Evolutionary conservation across 495 filamentous ascomycete species (phyloP), one percentile per base, ranked within the genome.

Genomic region (Penicillium paxilli): DNA sequence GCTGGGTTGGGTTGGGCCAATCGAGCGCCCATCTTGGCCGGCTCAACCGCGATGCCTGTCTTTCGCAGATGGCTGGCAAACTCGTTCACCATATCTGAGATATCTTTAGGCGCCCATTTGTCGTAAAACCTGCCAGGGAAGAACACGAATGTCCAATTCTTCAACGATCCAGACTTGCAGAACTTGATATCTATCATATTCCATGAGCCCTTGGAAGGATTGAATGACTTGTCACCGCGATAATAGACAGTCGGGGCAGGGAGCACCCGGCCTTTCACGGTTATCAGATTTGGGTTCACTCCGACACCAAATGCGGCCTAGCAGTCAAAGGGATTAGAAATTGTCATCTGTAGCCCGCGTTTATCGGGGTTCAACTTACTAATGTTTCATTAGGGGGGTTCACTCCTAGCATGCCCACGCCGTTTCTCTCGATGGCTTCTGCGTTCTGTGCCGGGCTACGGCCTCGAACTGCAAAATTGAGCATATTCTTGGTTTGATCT

Each of bases 361-460:
- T n/a, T n/a, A n/a, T n/a, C n/a, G n/a, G n/a, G n/a, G n/a, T n/a
- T n/a, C n/a, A n/a, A 23, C 63, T 71, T 63, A 70, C 73, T 44
- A 69, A 40, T 38, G 64, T 67, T 0, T 59, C 16, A 35, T 62
- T 65, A 17, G 58, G 44, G 11, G 68, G 62, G 8, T 68, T 57
- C 6, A 85, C 53, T 7, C 80, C 75, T 33, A 87, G 66, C 5
- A 83, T 63, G 1, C 59, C 48, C 2, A 73, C 75, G 17, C 84
- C 89, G 8, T 78, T 70, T 1, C 62, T 75, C 2, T 80, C 72
- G 59, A 96, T 87, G 0, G 85, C 87, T 16, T 71, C 51, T 0
- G 87, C 88, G 58, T 95, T 95, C 30, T 77, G 70, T 0, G 68
- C 74, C 0, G 90, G 88, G 9, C 68, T 67, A 11, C 88, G 80